A percentile compares a stretch with the other conserved stretches of the same genome.
These are phyloP conservation scores for Botrytis medusae DNA, from an alignment of 2,329 filamentous ascomycete species.

Conservation along the genomic window DNA sequence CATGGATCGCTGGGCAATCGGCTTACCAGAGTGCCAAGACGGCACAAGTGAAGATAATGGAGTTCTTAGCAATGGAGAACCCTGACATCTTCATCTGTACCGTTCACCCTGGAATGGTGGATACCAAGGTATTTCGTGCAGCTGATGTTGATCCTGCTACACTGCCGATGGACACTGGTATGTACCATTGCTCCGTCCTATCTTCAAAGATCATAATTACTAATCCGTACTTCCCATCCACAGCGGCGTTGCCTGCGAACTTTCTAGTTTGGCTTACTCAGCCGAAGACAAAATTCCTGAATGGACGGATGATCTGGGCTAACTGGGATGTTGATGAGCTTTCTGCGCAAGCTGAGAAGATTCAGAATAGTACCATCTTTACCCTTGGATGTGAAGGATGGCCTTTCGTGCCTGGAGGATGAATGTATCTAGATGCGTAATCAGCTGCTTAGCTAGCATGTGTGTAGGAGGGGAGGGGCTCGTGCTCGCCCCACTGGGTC, in stretches of 20 bases:
- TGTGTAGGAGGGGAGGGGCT: too few species aligned
- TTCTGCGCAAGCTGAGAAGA: slow-evolving; percentile 37
- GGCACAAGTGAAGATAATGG: slow-evolving; percentile 3
- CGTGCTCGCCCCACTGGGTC: too few species aligned
- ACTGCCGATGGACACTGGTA: not conserved
- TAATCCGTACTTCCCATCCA: too few species aligned
- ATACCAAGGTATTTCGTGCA: not conserved
- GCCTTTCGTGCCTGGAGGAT: slow-evolving; percentile 11
- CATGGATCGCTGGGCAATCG: not conserved
- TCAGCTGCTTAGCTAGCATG: too few species aligned
- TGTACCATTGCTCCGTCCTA: not conserved
- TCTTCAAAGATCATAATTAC: not conserved
- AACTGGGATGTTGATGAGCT: slow-evolving; percentile 54
- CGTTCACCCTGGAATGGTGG: slow-evolving; percentile 6
- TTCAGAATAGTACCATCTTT: not conserved
- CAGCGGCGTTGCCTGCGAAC: slow-evolving; percentile 28
- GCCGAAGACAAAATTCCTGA: slow-evolving; percentile 48
- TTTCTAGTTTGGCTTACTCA: slow-evolving; percentile 31
- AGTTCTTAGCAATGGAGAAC: not conserved
- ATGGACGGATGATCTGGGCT: slow-evolving; percentile 47
- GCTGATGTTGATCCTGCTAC: not conserved
- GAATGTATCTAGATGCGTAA: too few species aligned
- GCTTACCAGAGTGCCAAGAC: not conserved
- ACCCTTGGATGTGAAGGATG: not conserved
- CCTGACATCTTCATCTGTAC: not conserved